phyloP scores from a whole-genome alignment of 2,329 filamentous ascomycete species.

The Fusarium sp. region DNA sequence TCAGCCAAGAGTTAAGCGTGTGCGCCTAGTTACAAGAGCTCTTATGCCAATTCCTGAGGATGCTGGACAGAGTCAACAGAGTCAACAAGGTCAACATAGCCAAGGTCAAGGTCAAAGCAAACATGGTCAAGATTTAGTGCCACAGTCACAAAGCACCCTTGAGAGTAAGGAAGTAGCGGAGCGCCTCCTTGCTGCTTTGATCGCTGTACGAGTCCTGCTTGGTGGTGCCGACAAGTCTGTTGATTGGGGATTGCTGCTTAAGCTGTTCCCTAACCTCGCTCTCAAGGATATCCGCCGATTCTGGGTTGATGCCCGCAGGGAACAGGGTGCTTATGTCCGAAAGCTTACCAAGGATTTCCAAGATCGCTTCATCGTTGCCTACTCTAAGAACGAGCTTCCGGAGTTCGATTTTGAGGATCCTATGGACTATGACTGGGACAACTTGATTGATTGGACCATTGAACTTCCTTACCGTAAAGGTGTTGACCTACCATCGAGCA shows the following conservation, averaged over 20 bases:
- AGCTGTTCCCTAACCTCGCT: slow-evolving; percentile 65
- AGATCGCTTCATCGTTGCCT: slow-evolving; percentile 72
- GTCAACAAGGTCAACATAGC: slow-evolving; percentile 18
- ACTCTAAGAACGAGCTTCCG: slow-evolving; percentile 70
- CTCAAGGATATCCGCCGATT: slow-evolving; percentile 64
- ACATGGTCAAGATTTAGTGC: background rate
- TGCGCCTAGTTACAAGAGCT: slow-evolving; percentile 44
- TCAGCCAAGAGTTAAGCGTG: slow-evolving; percentile 43
- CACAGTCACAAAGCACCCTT: background rate
- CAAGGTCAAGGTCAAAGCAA: background rate
- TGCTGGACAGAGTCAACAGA: slow-evolving; percentile 1
- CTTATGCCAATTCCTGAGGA: slow-evolving; percentile 43
- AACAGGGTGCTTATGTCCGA: slow-evolving; percentile 64
- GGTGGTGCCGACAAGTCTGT: slow-evolving; percentile 69
- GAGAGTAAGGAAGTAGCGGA: slow-evolving; percentile 22
- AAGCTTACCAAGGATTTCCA: slow-evolving; percentile 71
- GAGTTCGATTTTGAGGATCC: slow-evolving; percentile 72
- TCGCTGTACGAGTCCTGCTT: slow-evolving; percentile 67
- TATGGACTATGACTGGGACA: slow-evolving; percentile 74
- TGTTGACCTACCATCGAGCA: slow-evolving; percentile 60
- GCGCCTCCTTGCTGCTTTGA: slow-evolving; percentile 65
- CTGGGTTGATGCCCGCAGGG: slow-evolving; percentile 65
- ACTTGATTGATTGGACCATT: slow-evolving; percentile 74
- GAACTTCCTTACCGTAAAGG: slow-evolving; percentile 60
- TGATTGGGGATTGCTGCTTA: slow-evolving; percentile 70